phyloP scores from a whole-genome alignment of 169 alveolate species.

The Toxoplasma gondii region DNA sequence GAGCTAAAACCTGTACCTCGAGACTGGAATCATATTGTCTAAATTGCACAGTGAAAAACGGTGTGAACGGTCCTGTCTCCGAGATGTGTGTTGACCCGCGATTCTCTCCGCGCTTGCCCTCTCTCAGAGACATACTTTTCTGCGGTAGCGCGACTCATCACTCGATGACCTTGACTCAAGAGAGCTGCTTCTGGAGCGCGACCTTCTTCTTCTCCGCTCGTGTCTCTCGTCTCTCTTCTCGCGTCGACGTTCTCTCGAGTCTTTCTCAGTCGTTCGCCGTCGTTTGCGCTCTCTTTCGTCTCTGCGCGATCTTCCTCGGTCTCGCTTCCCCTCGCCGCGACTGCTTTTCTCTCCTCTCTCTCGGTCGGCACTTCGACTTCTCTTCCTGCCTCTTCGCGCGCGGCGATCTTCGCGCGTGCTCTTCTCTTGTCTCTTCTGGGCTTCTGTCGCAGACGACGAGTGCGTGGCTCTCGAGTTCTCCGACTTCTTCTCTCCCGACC shows the following conservation, averaged over 20 bases:
- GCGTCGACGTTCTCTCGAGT: neutral
- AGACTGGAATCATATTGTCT: no score
- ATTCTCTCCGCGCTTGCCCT: no score
- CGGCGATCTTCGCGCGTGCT: neutral
- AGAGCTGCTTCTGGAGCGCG: neutral
- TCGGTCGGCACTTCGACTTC: neutral
- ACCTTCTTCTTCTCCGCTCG: neutral
- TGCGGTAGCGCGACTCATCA: no score
- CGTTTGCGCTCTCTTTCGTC: neutral
- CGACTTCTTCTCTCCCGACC: neutral
- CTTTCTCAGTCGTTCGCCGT: neutral
- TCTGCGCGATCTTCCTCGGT: neutral
- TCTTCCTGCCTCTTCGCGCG: neutral
- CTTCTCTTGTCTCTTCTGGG: neutral
- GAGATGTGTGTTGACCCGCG: no score
- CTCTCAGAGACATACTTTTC: no score
- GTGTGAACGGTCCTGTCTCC: no score
- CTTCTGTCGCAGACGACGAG: neutral
- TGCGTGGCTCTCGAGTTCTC: neutral
- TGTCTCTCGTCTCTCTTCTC: neutral
- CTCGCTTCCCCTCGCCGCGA: neutral
- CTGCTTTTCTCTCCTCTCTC: neutral
- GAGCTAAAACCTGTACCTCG: no score
- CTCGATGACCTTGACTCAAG: no score
- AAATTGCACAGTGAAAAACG: no score